Conservation (phyloP, 2,329 filamentous ascomycete species). For the Penicillium digitatum region DNA sequence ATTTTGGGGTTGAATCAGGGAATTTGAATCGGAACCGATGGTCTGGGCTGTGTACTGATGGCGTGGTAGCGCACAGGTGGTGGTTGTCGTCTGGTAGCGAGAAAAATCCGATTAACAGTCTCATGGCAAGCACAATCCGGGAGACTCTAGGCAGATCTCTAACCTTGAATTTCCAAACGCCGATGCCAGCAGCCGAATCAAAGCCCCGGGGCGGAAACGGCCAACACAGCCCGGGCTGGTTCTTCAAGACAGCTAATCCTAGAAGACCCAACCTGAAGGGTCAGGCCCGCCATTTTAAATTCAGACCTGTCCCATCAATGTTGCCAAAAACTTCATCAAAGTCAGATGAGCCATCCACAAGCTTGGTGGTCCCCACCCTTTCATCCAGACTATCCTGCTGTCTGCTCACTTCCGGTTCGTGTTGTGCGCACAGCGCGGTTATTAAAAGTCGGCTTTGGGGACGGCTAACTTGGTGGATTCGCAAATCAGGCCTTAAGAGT, state of each 20-base stretch:
- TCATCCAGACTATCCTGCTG: neutral
- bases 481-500: slow-evolving; percentile 11
- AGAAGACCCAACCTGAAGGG: slow-evolving; percentile 3
- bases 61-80: too few relatives aligned
- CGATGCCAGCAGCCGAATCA: neutral
- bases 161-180: too few relatives aligned
- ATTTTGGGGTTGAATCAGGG: too few relatives aligned
- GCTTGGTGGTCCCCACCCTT: neutral
- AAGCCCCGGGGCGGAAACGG: neutral
- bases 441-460: slow-evolving; percentile 12
- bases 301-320: neutral
- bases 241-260: neutral
- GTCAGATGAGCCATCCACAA: neutral
- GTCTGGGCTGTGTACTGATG: too few relatives aligned
- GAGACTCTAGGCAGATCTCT: too few relatives aligned
- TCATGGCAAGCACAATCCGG: too few relatives aligned
- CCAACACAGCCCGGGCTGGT: neutral
- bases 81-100: too few relatives aligned
- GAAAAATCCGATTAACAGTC: too few relatives aligned
- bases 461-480: slow-evolving; percentile 4
- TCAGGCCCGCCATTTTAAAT: neutral
- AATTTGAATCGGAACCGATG: too few relatives aligned
- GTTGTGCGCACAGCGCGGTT: slow-evolving; percentile 5
- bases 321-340: neutral
- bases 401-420: neutral